Conservation (phyloP, 768 basidiomycete genomes). For the Chalciporus chontae region DNA sequence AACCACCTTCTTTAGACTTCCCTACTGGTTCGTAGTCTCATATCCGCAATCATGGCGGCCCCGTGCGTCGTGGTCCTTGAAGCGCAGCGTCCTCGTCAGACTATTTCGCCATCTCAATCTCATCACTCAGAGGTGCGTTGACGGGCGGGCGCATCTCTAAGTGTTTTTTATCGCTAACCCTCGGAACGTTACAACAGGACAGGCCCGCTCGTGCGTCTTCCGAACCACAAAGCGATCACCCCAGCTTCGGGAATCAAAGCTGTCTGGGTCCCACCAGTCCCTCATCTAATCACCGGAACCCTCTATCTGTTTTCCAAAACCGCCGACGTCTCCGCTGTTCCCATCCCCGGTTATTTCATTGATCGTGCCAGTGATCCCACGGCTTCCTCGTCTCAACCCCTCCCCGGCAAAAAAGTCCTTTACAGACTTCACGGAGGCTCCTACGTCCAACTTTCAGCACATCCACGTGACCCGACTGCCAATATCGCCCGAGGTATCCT, state of each 20-base stretch:
- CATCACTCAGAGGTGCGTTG: constrained; percentile 21
- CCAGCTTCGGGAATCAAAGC: constrained; percentile 23
- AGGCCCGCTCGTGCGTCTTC: constrained; percentile 16
- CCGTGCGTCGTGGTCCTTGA: constrained; percentile 21
- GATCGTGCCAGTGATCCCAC: constrained; percentile 18
- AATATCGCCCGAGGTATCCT: constrained; percentile 21
- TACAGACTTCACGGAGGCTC: constrained; percentile 33
- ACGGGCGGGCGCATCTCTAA: no score
- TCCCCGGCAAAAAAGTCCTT: constrained; percentile 30
- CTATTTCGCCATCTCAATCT: constrained; percentile 17
- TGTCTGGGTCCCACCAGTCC: constrained; percentile 34
- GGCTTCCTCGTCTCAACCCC: constrained; percentile 9
- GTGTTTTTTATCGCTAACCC: no score
- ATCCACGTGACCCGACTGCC: constrained; percentile 24
- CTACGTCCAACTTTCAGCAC: constrained; percentile 26
- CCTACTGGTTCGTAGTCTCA: background rate
- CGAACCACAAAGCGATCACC: constrained; percentile 18
- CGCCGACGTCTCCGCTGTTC: constrained; percentile 25
- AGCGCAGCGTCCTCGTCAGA: constrained; percentile 18
- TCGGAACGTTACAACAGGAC: constrained; percentile 9
- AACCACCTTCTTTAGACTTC: constrained; percentile 3
- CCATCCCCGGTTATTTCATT: constrained; percentile 37
- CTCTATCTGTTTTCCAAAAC: constrained; percentile 26
- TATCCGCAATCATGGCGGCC: constrained; percentile 22
- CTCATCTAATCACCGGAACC: constrained; percentile 32